A percentile compares a stretch with the other conserved stretches of the same genome.
Evolutionary conservation across 345 rosid genomes (phyloP).

Genomic region (Brassica carinata): DNA sequence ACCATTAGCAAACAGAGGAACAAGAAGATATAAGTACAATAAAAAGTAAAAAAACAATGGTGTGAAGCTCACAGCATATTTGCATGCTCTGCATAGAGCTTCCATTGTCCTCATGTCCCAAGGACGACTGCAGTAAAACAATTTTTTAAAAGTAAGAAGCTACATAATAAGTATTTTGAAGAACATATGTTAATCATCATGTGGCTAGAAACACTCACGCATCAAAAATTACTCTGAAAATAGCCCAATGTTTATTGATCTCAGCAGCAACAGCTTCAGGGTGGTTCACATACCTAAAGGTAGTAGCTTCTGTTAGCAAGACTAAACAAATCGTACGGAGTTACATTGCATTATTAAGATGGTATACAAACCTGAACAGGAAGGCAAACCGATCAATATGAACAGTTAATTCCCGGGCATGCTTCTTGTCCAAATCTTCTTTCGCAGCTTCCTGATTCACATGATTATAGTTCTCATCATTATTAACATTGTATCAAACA

Average conservation of each 20-base stretch:
- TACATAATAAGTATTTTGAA: slow-evolving; percentile 16
- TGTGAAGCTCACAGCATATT: slow-evolving; percentile 85
- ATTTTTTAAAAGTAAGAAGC: slow-evolving; percentile 30
- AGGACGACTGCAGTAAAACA: slow-evolving; percentile 75
- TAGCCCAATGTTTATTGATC: slow-evolving; percentile 89
- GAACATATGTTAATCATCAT: slow-evolving; percentile 9
- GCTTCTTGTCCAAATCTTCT: slow-evolving; percentile 84
- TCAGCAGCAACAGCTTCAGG: slow-evolving; percentile 97
- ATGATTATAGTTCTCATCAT: slow-evolving; percentile 8
- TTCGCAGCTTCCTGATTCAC: slow-evolving; percentile 67
- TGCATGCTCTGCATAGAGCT: slow-evolving; percentile 98
- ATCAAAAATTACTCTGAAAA: slow-evolving; percentile 87
- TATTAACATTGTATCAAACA: slow-evolving; percentile 4
- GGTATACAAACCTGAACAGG: slow-evolving; percentile 77
- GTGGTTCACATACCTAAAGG: slow-evolving; percentile 84
- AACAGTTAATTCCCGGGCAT: slow-evolving; percentile 85
- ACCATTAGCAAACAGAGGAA: slow-evolving; percentile 14
- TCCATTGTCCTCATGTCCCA: slow-evolving; percentile 99
- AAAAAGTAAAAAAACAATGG: neutral
- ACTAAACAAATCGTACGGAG: slow-evolving; percentile 26
- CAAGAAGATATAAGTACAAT: neutral
- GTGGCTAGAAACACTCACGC: slow-evolving; percentile 54
- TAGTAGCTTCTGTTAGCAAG: slow-evolving; percentile 29
- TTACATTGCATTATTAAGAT: neutral
- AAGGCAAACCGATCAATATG: slow-evolving; percentile 96